Evolutionary conservation across 2,329 filamentous ascomycete species (phyloP).

Genomic region (Penicillium occitanis): DNA sequence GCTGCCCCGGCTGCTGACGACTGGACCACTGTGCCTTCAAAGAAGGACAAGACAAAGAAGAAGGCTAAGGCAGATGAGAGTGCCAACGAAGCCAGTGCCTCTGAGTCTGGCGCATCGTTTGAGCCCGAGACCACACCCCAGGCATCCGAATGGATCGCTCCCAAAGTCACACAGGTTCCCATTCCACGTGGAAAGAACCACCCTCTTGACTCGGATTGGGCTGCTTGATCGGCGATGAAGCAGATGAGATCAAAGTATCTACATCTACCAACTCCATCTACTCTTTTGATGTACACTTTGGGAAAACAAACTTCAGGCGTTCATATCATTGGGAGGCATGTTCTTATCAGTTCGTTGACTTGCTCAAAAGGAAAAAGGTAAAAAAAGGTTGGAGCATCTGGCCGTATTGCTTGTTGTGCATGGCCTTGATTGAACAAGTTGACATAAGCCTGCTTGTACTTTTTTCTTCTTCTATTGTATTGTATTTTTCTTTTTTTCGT

Average conservation of each 20-base stretch:
- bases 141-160: slow-evolving; percentile 31
- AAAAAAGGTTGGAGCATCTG: neutral
- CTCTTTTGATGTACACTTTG: slow-evolving; percentile 5
- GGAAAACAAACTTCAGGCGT: neutral
- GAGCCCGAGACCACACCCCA: slow-evolving; percentile 13
- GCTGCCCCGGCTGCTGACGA: slow-evolving; percentile 45
- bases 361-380: neutral
- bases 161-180: slow-evolving; percentile 33
- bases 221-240: slow-evolving; percentile 28
- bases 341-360: neutral
- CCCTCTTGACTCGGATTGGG: slow-evolving; percentile 49
- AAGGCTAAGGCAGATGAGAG: slow-evolving; percentile 43
- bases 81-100: slow-evolving; percentile 46
- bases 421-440: neutral
- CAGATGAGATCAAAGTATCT: neutral
- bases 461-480: slow-evolving; percentile 3
- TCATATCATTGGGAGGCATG: slow-evolving; percentile 6
- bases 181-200: slow-evolving; percentile 38
- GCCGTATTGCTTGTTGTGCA: slow-evolving; percentile 1
- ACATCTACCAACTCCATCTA: neutral
- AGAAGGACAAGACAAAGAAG: slow-evolving; percentile 55
- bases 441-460: neutral
- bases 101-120: slow-evolving; percentile 28
- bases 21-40: slow-evolving; percentile 63
- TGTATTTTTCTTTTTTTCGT: neutral